Percentiles rank a stretch among this genome's conserved stretches.
These are phyloP conservation scores for Termitomyces heimii DNA, from an alignment of 768 basidiomycete species.

Conservation along the genomic window DNA sequence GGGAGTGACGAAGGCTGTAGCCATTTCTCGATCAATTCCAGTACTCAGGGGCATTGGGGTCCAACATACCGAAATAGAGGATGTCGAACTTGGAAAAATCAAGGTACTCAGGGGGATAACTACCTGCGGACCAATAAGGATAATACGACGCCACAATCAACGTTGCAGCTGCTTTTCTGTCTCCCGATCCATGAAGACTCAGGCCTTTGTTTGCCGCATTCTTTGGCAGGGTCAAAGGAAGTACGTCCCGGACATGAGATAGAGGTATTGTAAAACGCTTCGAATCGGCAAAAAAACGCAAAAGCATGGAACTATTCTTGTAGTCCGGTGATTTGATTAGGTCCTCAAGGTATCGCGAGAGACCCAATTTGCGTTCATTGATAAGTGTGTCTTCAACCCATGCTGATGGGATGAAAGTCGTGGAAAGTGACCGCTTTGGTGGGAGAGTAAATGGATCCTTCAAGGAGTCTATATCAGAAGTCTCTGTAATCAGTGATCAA, in stretches of 20 bases:
- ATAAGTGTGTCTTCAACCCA: conserved; percentile 51
- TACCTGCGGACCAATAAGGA: conserved; percentile 42
- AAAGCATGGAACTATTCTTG: conserved; percentile 25
- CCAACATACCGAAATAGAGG: conserved; percentile 50
- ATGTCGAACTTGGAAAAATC: conserved; percentile 65
- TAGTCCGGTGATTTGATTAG: conserved; percentile 32
- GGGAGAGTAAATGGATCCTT: conserved; percentile 37
- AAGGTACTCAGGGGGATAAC: conserved; percentile 48
- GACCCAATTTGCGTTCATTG: conserved; percentile 42
- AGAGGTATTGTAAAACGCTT: not conserved
- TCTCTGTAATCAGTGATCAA: not conserved
- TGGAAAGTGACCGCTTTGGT: conserved; percentile 44
- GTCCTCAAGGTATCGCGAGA: conserved; percentile 34
- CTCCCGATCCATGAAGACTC: not conserved
- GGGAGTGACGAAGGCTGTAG: conserved; percentile 62
- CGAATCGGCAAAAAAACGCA: conserved; percentile 22
- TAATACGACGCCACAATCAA: conserved; percentile 42
- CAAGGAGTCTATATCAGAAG: conserved; percentile 12
- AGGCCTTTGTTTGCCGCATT: not conserved
- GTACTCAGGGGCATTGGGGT: not conserved
- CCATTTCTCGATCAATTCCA: not conserved
- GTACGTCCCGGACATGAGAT: not conserved
- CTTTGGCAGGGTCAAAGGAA: not conserved
- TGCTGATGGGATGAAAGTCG: conserved; percentile 42
- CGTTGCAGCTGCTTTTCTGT: conserved; percentile 11